Evolutionary conservation across 2,329 filamentous ascomycete species (phyloP).

Genomic region (Sporothrix brunneoviolacea): DNA sequence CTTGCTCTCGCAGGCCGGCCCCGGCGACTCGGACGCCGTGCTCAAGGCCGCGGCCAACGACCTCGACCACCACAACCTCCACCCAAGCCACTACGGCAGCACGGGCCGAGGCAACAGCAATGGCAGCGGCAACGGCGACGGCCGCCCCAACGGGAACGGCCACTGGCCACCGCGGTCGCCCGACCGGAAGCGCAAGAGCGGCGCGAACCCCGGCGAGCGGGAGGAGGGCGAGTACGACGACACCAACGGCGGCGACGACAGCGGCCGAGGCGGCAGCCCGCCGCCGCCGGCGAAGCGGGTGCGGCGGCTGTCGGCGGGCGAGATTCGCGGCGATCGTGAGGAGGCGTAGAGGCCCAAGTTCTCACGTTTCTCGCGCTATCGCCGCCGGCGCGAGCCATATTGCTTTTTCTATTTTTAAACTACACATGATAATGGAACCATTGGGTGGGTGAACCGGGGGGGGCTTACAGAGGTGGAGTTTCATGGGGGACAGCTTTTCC

Average conservation of each 20-base stretch:
- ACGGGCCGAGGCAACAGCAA: not conserved
- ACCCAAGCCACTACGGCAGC: not conserved
- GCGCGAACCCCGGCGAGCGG: constrained; percentile 11
- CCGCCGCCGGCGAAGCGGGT: constrained; percentile 5
- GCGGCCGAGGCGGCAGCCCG: constrained; percentile 18
- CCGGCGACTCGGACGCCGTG: constrained; percentile 27
- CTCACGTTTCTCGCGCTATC: not conserved
- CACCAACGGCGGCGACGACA: constrained; percentile 21
- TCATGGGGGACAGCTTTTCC: no score
- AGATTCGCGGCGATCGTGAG: not conserved
- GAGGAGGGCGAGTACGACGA: constrained; percentile 25
- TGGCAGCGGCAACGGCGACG: not conserved
- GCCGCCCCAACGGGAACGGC: not conserved
- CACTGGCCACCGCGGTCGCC: not conserved
- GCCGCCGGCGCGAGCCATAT: no score
- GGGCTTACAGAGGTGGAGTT: no score
- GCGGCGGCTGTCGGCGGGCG: constrained; percentile 13
- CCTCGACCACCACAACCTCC: constrained; percentile 20
- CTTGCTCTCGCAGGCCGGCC: constrained; percentile 7
- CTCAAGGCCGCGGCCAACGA: constrained; percentile 29
- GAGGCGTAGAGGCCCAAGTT: not conserved
- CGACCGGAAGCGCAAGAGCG: no score
- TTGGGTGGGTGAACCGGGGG: no score
- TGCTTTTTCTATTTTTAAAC: not conserved
- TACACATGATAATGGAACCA: no score